Conservation (phyloP, 2,329 filamentous ascomycete species). For the Talaromyces rugulosus region DNA sequence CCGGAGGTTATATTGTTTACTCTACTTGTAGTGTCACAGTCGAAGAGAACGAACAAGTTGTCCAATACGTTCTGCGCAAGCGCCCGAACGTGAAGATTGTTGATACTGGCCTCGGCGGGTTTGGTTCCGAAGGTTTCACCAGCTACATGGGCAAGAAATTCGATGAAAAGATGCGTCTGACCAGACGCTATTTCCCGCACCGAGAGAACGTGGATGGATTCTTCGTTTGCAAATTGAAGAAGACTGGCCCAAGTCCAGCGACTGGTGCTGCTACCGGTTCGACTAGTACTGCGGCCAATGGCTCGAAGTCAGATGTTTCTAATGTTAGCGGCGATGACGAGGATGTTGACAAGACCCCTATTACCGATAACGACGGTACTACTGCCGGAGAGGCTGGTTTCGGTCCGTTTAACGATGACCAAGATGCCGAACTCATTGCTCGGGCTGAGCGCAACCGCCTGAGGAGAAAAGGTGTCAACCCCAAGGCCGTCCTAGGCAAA, state of each 20-base stretch:
- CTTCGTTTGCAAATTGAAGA: conserved; percentile 97
- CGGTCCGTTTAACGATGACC: conserved; percentile 69
- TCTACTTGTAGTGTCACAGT: conserved; percentile 93
- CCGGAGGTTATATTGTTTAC: conserved; percentile 92
- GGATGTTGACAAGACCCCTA: conserved; percentile 66
- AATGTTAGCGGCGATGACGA: conserved; percentile 34
- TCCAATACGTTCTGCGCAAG: conserved; percentile 87
- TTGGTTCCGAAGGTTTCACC: conserved; percentile 90
- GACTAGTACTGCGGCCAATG: conserved; percentile 16
- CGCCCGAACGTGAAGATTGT: conserved; percentile 92
- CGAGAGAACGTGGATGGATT: conserved; percentile 96
- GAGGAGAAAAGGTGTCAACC: conserved; percentile 70
- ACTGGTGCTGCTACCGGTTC: conserved; percentile 15
- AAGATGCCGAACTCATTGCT: conserved; percentile 67
- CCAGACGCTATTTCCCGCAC: conserved; percentile 83
- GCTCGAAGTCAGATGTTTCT: conserved; percentile 1
- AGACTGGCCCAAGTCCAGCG: conserved; percentile 69
- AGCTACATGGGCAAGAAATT: conserved; percentile 90
- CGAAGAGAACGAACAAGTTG: conserved; percentile 90
- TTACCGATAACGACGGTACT: conserved; percentile 42
- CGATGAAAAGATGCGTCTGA: conserved; percentile 76
- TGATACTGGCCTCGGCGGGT: conserved; percentile 75
- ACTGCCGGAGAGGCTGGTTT: conserved; percentile 52
- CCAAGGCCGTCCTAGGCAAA: conserved; percentile 52
- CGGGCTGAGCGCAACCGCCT: conserved; percentile 69